Percentiles rank a stretch among this genome's conserved stretches.
phyloP scores from a whole-genome alignment of 306 rosid genomes.

The Castanopsis chinensis region DNA sequence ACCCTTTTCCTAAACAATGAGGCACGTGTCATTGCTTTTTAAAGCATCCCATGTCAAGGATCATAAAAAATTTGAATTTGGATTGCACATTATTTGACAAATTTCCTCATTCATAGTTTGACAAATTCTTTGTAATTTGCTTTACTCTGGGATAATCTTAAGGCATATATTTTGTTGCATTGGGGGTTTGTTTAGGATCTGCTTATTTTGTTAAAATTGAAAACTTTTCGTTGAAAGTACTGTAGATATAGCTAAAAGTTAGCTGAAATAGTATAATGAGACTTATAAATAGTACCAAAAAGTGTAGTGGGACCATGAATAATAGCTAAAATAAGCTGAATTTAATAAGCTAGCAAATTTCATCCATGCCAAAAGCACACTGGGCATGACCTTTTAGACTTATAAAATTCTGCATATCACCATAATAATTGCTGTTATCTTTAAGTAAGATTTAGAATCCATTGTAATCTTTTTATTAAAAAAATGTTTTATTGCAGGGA shows the following conservation, averaged over 20 bases:
- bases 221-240: too few relatives aligned
- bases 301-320: too few relatives aligned
- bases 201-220: too few relatives aligned
- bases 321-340: too few relatives aligned
- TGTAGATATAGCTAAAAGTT: too few relatives aligned
- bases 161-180: slow-evolving; percentile 9
- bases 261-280: too few relatives aligned
- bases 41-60: neutral
- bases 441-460: slow-evolving; percentile 18
- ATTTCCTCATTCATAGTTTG: neutral
- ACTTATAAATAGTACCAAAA: too few relatives aligned
- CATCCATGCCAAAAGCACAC: too few relatives aligned
- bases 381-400: neutral
- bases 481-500: slow-evolving; percentile 42
- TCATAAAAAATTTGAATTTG: neutral
- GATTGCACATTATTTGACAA: neutral
- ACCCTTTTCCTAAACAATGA: too few relatives aligned
- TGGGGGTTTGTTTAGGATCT: too few relatives aligned
- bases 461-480: slow-evolving; percentile 20
- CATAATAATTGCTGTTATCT: slow-evolving; percentile 12
- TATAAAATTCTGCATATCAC: slow-evolving; percentile 27
- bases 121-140: neutral
- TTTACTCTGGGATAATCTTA: neutral
- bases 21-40: neutral
- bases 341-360: too few relatives aligned